Evolutionary conservation across 1,284 basidiomycete species (phyloP).

Genomic region (Ganoderma multipileum): DNA sequence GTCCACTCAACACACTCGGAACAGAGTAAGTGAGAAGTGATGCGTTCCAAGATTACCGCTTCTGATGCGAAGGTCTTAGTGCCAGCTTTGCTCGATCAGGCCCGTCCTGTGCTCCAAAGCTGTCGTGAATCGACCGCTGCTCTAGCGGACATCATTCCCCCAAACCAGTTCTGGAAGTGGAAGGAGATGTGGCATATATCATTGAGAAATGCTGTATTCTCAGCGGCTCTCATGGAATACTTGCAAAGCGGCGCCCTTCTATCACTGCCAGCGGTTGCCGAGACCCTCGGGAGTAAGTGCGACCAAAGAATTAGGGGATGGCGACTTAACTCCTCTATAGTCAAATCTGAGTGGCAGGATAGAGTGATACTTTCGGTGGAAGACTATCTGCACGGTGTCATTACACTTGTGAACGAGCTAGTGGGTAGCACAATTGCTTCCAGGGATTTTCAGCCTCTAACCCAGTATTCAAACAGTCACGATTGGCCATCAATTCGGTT

Average conservation of each 20-base stretch:
- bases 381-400: constrained; percentile 87
- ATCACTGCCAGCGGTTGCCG: constrained; percentile 57
- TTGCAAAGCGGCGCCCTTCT: constrained; percentile 66
- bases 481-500: constrained; percentile 83
- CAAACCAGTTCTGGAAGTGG: constrained; percentile 83
- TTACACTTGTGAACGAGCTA: constrained; percentile 83
- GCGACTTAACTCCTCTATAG: constrained; percentile 45
- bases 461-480: constrained; percentile 56
- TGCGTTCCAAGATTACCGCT: neutral
- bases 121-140: constrained; percentile 59
- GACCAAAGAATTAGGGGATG: neutral
- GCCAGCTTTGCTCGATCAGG: constrained; percentile 60
- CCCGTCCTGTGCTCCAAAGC: constrained; percentile 59
- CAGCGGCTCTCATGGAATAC: constrained; percentile 71
- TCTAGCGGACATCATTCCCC: constrained; percentile 64
- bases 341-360: constrained; percentile 75
- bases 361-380: constrained; percentile 73
- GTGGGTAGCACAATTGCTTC: constrained; percentile 37
- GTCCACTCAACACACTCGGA: constrained; percentile 76
- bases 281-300: constrained; percentile 70
- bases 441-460: neutral
- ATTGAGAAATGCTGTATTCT: constrained; percentile 68
- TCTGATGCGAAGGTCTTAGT: constrained; percentile 48
- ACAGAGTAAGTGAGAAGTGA: constrained; percentile 51
- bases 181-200: constrained; percentile 80